Base-by-base conservation (phyloP, 1,284 basidiomycete species). In the Tilletia caries region DNA sequence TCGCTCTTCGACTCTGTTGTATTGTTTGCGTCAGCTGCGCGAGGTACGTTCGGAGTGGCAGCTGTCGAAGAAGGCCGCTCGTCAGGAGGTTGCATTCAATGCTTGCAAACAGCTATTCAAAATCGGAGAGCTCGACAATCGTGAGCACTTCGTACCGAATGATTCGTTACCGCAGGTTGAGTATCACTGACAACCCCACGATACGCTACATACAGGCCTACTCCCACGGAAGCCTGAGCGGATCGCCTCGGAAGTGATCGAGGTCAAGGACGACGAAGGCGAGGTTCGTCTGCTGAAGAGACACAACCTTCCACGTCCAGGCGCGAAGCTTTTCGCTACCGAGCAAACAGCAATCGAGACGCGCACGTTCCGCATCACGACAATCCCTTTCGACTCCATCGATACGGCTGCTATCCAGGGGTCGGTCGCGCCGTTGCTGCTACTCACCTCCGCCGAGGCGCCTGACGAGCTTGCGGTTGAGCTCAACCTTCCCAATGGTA, bases 71-170 rank as follows among this genome's bases (percentile, higher is more conserved):
- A 76, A 73, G 64, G 67, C 64, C 13, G 77, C 76, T 0, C 74
- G 73, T 32, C 64, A 72, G 5, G 64, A 70, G 67, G 76, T 73
- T 1, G 76, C 76, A 20, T 75, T 79, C 64, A 43, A 54, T 25
- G 76, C 75, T 2, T 73, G 74, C 50, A 52, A 69, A 50, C 65
- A 69, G 58, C 67, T 79, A 18, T 65, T 72, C 18, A 41, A 69
- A 48, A 29, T 76, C 6, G 72, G 68, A 10, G 74, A 73, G 44
- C 67, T 79, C 34, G 77, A 79, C n/a, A 70, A 74, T 13, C 70
- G 58, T 37, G 33, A 33, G 58, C 34, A 5, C 1, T 15, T 41
- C 1, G n/a, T n/a, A n/a, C n/a, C n/a, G n/a, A n/a, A n/a, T n/a
- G n/a, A n/a, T n/a, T n/a, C n/a, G n/a, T n/a, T n/a, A n/a, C n/a